These are phyloP conservation scores for Collybia nuda DNA, from an alignment of 768 basidiomycete genomes.

Conservation along the genomic window DNA sequence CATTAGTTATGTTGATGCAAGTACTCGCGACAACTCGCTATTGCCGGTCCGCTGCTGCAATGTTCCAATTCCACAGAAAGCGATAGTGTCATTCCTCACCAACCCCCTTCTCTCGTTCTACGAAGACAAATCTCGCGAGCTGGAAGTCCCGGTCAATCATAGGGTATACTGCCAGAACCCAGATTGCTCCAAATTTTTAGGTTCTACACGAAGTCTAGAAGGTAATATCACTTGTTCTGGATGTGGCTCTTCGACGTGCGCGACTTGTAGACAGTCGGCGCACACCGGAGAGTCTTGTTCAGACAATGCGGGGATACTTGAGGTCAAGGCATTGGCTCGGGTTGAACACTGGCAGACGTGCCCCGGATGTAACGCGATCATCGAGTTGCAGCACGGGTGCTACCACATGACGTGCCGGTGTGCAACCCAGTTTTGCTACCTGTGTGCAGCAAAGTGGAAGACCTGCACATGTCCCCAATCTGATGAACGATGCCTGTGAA, in stretches of 20 bases:
- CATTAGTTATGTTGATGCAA: conserved; percentile 27
- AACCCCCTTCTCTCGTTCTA: conserved; percentile 1
- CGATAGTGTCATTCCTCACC: conserved; percentile 6
- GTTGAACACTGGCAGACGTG: conserved; percentile 60
- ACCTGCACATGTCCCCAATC: conserved; percentile 60
- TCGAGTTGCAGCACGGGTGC: conserved; percentile 59
- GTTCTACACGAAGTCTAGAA: conserved; percentile 17
- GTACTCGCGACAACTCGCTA: conserved; percentile 38
- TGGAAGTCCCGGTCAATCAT: conserved; percentile 11
- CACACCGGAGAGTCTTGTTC: conserved; percentile 41
- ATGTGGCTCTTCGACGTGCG: conserved; percentile 44
- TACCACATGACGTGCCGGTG: conserved; percentile 69
- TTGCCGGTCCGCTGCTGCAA: conserved; percentile 42
- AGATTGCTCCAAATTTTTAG: conserved; percentile 43
- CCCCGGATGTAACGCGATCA: conserved; percentile 52
- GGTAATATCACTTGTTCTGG: conserved; percentile 30
- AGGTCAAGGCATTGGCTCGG: conserved; percentile 44
- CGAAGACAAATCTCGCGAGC: conserved; percentile 12
- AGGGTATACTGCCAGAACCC: conserved; percentile 26
- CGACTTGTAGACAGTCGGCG: conserved; percentile 44
- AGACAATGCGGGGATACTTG: conserved; percentile 40
- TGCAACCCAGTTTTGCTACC: conserved; percentile 59
- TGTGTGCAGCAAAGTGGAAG: conserved; percentile 65
- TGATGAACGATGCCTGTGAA: conserved; percentile 48
- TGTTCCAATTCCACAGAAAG: conserved; percentile 20